Base-by-base conservation (phyloP, 257 asterid species). In the Jacaranda mimosifolia region DNA sequence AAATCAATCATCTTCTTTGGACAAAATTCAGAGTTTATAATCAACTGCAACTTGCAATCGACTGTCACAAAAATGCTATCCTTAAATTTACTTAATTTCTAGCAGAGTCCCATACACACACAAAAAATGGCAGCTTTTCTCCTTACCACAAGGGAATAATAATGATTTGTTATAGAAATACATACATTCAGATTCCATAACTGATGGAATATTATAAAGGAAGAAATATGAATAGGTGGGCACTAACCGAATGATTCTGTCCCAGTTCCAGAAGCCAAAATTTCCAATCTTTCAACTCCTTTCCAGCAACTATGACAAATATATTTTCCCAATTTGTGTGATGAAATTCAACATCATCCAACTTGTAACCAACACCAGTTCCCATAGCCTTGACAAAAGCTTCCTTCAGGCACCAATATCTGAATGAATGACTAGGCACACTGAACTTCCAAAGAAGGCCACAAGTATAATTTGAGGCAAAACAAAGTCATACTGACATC, bases 351-450 rank as follows among this genome's bases (percentile, higher is more conserved):
- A 90, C 84, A 21, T 80, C 83, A 65, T 95, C 93, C 92, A 91
- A 83, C 75, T 84, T 86, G 86, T 80, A 77, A 74, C 97, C 96
- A 45, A 95, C 84, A 3, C 98, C 98, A 3, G 63, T 80, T 53
- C 99, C 99, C 63, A 90, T 83, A 66, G 97, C 99, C 91, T 95
- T 95, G 55, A 91, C 91, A 71, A 82, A 95, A 77, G 99, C 90
- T 89, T 95, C 98, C 89, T 95, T 95, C 83, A 93, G 78, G 83
- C 96, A 86, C 99, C 99, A 95, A 86, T 93, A 95, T 80, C 99
- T 95, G 97, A 89, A 77, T 6, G 10, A 63, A 66, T 7, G 40
- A 42, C 48, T 72, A 39, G 36, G 7, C 64, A 5, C 38, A 49
- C 18, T 52, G 42, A 64, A 71, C 21, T 56, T 45, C 55, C 43